Conservation (phyloP, 371 early-diverging fungal species). For the Fennellomyces sp. region DNA sequence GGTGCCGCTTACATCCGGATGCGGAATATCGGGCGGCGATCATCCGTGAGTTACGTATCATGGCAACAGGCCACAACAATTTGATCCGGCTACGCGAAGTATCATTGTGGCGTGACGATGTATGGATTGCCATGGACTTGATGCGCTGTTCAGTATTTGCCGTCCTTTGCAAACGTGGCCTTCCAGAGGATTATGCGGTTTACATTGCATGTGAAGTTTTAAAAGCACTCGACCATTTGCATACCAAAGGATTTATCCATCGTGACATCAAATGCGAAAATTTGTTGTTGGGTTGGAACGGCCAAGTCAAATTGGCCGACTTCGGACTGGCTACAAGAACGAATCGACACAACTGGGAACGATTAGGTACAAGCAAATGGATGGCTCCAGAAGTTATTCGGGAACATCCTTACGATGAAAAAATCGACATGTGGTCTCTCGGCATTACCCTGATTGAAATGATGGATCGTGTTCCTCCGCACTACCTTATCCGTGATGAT, state of each 20-base stretch:
- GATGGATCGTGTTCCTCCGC: conserved; percentile 58
- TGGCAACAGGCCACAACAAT: conserved; percentile 46
- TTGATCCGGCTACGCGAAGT: conserved; percentile 47
- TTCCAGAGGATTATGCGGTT: conserved; percentile 46
- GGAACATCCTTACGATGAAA: conserved; percentile 47
- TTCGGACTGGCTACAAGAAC: conserved; percentile 52
- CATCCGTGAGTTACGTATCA: conserved; percentile 46
- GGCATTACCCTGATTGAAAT: conserved; percentile 57
- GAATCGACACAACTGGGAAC: conserved; percentile 37
- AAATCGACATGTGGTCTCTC: conserved; percentile 57
- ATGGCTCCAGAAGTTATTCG: conserved; percentile 61
- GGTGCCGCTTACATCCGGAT: conserved; percentile 46
- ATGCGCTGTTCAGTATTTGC: conserved; percentile 53
- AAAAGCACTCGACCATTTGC: conserved; percentile 42
- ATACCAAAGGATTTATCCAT: conserved; percentile 48
- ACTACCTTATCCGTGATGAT: conserved; percentile 44
- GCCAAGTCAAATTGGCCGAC: conserved; percentile 55
- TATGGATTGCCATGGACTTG: conserved; percentile 53
- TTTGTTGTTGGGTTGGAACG: conserved; percentile 47
- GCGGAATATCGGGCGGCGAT: conserved; percentile 49
- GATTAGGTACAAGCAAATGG: conserved; percentile 63
- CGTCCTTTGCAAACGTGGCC: conserved; percentile 43
- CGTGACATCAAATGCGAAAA: conserved; percentile 59
- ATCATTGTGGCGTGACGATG: conserved; percentile 38
- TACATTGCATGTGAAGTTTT: conserved; percentile 43